phyloP scores from a whole-genome alignment of 1,284 basidiomycete genomes.

The Puccinia novopanici region DNA sequence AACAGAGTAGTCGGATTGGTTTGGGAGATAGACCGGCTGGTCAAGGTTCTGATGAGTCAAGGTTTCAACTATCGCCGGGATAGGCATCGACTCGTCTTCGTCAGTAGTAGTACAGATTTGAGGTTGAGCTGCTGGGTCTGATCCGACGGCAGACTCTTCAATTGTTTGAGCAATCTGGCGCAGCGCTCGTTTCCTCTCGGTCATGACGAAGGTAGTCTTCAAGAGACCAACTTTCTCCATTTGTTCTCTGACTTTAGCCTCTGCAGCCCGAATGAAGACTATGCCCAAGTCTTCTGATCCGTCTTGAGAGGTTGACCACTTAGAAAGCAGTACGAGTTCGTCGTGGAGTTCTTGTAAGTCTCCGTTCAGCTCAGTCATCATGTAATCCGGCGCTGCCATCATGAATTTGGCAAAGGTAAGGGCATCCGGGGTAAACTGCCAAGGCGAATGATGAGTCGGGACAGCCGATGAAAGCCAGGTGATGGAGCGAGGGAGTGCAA shows the following conservation, averaged over 20 bases:
- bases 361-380: slow-evolving; percentile 71
- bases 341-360: slow-evolving; percentile 74
- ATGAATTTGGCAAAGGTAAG: slow-evolving; percentile 88
- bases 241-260: slow-evolving; percentile 73
- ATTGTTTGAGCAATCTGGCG: slow-evolving; percentile 65
- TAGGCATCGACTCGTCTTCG: slow-evolving; percentile 55
- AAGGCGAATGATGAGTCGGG: slow-evolving; percentile 87
- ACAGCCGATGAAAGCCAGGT: slow-evolving; percentile 92
- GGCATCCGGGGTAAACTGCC: slow-evolving; percentile 92
- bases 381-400: slow-evolving; percentile 85
- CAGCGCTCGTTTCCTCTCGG: slow-evolving; percentile 64
- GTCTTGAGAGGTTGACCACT: slow-evolving; percentile 53
- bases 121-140: slow-evolving; percentile 48
- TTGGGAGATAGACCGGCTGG: slow-evolving; percentile 42
- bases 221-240: slow-evolving; percentile 74
- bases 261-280: slow-evolving; percentile 80
- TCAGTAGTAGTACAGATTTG: slow-evolving; percentile 51
- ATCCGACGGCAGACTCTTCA: slow-evolving; percentile 52
- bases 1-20: slow-evolving; percentile 38
- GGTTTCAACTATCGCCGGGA: slow-evolving; percentile 40
- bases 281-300: slow-evolving; percentile 63
- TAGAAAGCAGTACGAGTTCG: slow-evolving; percentile 68
- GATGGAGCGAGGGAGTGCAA: slow-evolving; percentile 85
- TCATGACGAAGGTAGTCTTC: slow-evolving; percentile 65
- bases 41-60: slow-evolving; percentile 42